phyloP scores from a whole-genome alignment of 805 yeast genomes.

The Sugiyamaella valdiviana region DNA sequence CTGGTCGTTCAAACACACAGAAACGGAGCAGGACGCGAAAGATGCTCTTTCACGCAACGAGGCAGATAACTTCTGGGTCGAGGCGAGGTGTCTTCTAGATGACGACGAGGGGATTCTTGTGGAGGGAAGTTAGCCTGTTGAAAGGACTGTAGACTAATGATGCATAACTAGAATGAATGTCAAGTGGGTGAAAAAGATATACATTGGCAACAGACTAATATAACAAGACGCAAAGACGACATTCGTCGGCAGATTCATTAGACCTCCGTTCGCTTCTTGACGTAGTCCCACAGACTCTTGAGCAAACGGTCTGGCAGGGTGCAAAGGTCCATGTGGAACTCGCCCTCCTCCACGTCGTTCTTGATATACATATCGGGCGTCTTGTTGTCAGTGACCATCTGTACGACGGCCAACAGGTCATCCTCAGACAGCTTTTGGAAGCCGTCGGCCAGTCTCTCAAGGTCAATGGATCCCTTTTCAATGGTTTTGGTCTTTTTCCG shows the following conservation, averaged over 20 bases:
- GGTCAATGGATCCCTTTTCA: conserved; percentile 60
- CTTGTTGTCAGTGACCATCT: conserved; percentile 94
- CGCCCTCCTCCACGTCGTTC: conserved; percentile 94
- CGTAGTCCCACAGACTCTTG: conserved; percentile 92
- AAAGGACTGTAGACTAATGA: neutral
- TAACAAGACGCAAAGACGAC: neutral
- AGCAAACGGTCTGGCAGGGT: conserved; percentile 87
- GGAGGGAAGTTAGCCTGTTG: neutral
- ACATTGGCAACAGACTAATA: neutral
- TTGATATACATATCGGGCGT: conserved; percentile 93
- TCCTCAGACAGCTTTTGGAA: conserved; percentile 85
- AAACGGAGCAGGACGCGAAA: conserved; percentile 45
- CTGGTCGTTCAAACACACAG: conserved; percentile 62
- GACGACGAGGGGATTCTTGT: neutral
- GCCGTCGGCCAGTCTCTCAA: conserved; percentile 86
- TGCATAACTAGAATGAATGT: too few species aligned
- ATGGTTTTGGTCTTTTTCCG: conserved; percentile 36
- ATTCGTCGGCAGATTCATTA: conserved; percentile 4
- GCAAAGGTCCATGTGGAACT: conserved; percentile 91
- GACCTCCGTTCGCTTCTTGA: conserved; percentile 52
- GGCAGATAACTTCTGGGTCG: conserved; percentile 56
- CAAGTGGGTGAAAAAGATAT: too few species aligned
- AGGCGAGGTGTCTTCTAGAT: conserved; percentile 19
- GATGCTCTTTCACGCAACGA: conserved; percentile 45
- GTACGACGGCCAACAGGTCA: conserved; percentile 89